Percentiles rank a stretch among this genome's conserved stretches.
phyloP scores from a whole-genome alignment of 305 asterid genomes.

The Stenogyne calaminthoides region DNA sequence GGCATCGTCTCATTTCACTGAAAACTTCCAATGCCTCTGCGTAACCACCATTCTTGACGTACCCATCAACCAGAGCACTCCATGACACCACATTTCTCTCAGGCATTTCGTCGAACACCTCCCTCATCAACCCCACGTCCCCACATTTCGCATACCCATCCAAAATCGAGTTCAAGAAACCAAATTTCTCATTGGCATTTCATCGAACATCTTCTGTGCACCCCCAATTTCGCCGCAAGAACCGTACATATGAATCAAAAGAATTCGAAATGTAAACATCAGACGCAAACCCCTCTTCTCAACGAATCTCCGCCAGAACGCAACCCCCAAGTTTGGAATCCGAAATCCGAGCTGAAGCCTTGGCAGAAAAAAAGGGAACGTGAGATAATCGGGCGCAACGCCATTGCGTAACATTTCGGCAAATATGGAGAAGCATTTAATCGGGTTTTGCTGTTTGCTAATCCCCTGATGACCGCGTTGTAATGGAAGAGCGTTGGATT shows the following conservation, averaged over 20 bases:
- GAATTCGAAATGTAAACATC: slow-evolving; percentile 71
- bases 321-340: slow-evolving; percentile 48
- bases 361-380: slow-evolving; percentile 79
- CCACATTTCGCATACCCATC: slow-evolving; percentile 85
- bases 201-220: slow-evolving; percentile 71
- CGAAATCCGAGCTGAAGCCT: slow-evolving; percentile 62
- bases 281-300: slow-evolving; percentile 48
- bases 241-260: slow-evolving; percentile 79
- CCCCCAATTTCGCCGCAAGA: slow-evolving; percentile 44
- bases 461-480: slow-evolving; percentile 68
- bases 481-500: slow-evolving; percentile 54
- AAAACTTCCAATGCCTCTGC: slow-evolving; percentile 57
- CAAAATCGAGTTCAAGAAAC: slow-evolving; percentile 79
- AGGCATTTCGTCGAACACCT: slow-evolving; percentile 71
- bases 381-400: slow-evolving; percentile 56
- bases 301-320: slow-evolving; percentile 50
- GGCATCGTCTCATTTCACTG: slow-evolving; percentile 52
- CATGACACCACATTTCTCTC: slow-evolving; percentile 78
- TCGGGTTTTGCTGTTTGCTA: slow-evolving; percentile 59
- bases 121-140: slow-evolving; percentile 52
- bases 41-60: slow-evolving; percentile 66
- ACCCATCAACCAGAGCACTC: slow-evolving; percentile 88
- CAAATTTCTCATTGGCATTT: slow-evolving; percentile 56
- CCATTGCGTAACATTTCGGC: slow-evolving; percentile 52
- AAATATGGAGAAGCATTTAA: slow-evolving; percentile 44